Evolutionary conservation across 139 green algal genomes (phyloP), one percentile per base, ranked within the genome.

Genomic region (Haematococcus lacustris): DNA sequence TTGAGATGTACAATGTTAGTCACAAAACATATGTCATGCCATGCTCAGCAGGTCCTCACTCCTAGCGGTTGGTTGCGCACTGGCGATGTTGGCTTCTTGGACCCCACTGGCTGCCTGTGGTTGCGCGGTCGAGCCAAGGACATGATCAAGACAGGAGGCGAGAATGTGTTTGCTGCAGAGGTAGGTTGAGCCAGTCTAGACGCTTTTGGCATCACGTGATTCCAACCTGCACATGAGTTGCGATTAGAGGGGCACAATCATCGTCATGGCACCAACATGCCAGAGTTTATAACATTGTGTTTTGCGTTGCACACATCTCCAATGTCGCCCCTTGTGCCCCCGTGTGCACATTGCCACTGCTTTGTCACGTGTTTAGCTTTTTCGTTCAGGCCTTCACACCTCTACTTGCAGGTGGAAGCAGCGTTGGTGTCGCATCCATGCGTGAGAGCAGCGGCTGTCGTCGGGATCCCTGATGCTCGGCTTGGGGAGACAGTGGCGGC

Each of bases 41-140:
- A 68, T 68, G 70, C 30, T 33, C 38, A 71, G n/a, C 67, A 78
- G 69, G 82, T 65, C n/a, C 34, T 88, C 59, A 4, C 37, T 72
- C 40, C 65, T 51, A 38, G 80, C 13, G 88, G 86, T 3, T 97
- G 91, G 92, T 69, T 97, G 32, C 81, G 71, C 1, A 97, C 91
- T 0, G 92, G 92, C 0, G 92, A 97, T 71, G 39, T 94, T 40
- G 88, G 88, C 3, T 80, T 61, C 23, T 37, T 91, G 3, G 80
- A 87, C 17, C 25, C 39, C 2, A 26, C 65, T 5, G 88, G 90
- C 13, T 38, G 43, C 2, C 75, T 98, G 60, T 93, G 86, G 88
- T 80, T 98, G 66, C 2, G 83, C n/a, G 93, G 93, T 1, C 78
- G 93, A 1, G 61, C 82, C 4, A 97, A 96, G 71, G 93, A 98